Evolutionary conservation across 495 filamentous ascomycete species (phyloP), one percentile per base, ranked within the genome.

Genomic region (Jackrogersella minutella): DNA sequence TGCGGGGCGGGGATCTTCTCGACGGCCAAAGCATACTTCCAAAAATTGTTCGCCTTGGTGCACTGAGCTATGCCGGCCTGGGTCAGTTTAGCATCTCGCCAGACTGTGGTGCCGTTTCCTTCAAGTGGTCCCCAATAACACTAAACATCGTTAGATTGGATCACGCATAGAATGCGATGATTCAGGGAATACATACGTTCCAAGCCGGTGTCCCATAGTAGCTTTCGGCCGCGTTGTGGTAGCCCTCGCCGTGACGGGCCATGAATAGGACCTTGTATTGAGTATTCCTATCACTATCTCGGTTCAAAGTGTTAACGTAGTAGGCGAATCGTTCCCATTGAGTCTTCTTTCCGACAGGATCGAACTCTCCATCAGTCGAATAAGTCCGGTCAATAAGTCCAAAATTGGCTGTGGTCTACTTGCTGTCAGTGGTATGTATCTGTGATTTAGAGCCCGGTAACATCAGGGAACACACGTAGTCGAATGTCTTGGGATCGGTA

Each of bases 101-200:
- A 93, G 65, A 78, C 83, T 17, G 78, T 68, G 2, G 88, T 91
- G 31, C 74, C 77, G 71, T 93, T 91, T 50, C 91, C 91, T 61
- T 87, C 78, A 6, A 87, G 80, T 47, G 85, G 79, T 30, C 89
- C 85, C 85, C 87, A 93, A 78, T 92, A 92, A 77, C 89, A 91
- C 85, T 89, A 24, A 49, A 10, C 28, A 44, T n/a, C 10, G 31
- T 68, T 44, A 68, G 43, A 40, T 22, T 34, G 7, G 5, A 5
- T 3, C 13, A 43, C 11, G 14, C 16, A 13, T 31, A 14, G n/a
- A 16, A 10, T 21, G 13, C 3, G 4, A 14, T 1, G 9, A n/a
- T 24, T 26, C 28, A 33, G 19, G 17, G 46, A 3, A 13, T 40
- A 76, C 84, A 68, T 66, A 87, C 86, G 72, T 91, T 84, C 89